Conservation (phyloP, 345 rosid species). For the Crucihimalaya himalaica region DNA sequence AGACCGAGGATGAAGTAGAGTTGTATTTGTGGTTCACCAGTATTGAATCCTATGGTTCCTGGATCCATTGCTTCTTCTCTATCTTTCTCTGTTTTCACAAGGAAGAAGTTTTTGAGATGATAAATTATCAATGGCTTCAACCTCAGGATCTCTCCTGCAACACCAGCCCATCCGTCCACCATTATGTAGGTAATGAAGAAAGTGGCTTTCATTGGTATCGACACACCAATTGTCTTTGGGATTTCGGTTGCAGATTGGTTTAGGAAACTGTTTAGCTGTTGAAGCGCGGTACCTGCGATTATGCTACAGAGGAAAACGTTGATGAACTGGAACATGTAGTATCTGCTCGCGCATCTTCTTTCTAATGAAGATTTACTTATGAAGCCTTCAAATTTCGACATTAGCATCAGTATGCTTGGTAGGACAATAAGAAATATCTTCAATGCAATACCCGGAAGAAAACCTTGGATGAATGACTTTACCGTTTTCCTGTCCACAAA, state of each 20-base stretch:
- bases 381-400: conserved; percentile 98
- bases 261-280: conserved; percentile 76
- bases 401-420: conserved; percentile 80
- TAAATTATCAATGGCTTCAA: conserved; percentile 76
- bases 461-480: conserved; percentile 90
- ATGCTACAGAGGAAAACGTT: conserved; percentile 98
- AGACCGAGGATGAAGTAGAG: conserved; percentile 95
- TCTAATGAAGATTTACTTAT: conserved; percentile 66
- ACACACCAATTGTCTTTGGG: conserved; percentile 81
- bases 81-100: conserved; percentile 93
- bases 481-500: conserved; percentile 57
- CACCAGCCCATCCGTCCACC: conserved; percentile 99
- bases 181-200: conserved; percentile 92
- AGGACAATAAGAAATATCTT: conserved; percentile 85
- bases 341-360: conserved; percentile 84
- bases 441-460: conserved; percentile 94
- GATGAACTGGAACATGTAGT: conserved; percentile 76
- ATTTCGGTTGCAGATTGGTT: conserved; percentile 88
- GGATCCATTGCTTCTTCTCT: conserved; percentile 98
- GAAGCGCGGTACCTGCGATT: conserved; percentile 89
- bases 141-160: conserved; percentile 88
- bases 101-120: conserved; percentile 75
- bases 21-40: conserved; percentile 93
- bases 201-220: conserved; percentile 97
- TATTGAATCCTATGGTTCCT: conserved; percentile 84